Base-by-base conservation (phyloP, 257 asterid species). In the Cordia subcordata region DNA sequence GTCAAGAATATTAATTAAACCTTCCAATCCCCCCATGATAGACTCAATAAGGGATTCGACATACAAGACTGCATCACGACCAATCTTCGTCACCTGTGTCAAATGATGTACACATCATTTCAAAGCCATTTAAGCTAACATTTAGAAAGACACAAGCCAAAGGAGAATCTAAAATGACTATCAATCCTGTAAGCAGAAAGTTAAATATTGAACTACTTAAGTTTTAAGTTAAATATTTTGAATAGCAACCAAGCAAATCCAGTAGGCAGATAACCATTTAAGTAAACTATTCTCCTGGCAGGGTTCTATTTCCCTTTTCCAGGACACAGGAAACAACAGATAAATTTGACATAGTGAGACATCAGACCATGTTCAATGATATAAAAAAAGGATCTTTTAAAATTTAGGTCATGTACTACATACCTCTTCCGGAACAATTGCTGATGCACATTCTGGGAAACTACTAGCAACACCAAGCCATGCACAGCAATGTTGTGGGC, bases 381-480 rank as follows among this genome's bases (percentile, higher is more conserved):
- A 42, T 42, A 42, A 42, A 1, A 39, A 42, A 42, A 42, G 47
- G 15, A 42, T 2, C 47, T 27, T 27, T 1, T 3, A 42, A 3
- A 42, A 42, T 42, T 42, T 4, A 42, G 10, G 15, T 42, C 10
- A 53, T 53, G 15, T 13, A 49, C 20, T 21, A 11, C 60, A 66
- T 84, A 93, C 99, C 96, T 93, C 99, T 76, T 93, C 97, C 10
- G 96, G 88, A 20, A 89, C 81, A 78, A 93, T 79, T 62, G 82
- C 79, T 37, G 97, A 89, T 62, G 97, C 99, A 66, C 97, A 93
- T 78, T 92, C 97, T 0, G 95, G 97, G 53, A 92, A 92, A 77
- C 97, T 92, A 78, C 97, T 82, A 49, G 99, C 99, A 64, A 88
- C 96, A 68, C 99, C 99, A 75, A 92, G 99, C 99, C 99, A 92